Conservation (phyloP, 129 eudicot genomes). For the Tanacetum coccineum region DNA sequence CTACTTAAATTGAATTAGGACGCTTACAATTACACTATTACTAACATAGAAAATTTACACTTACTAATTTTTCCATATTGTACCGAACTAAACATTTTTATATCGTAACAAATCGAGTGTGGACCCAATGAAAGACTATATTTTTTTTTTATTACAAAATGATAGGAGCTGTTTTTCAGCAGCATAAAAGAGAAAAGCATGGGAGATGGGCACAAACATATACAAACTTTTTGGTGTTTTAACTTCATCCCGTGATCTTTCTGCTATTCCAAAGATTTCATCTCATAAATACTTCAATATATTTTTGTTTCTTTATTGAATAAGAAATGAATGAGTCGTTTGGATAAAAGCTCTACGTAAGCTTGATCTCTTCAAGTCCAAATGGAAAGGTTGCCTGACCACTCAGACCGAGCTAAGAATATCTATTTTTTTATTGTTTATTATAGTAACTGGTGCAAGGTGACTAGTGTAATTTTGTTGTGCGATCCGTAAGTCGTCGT, state of each 20-base stretch:
- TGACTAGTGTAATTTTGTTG: too few species aligned
- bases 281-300: neutral
- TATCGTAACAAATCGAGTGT: too few species aligned
- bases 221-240: conserved; percentile 25
- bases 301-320: neutral
- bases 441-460: too few species aligned
- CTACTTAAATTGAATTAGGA: too few species aligned
- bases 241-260: conserved; percentile 24
- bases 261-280: conserved; percentile 16
- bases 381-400: neutral
- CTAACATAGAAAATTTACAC: too few species aligned
- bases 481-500: too few species aligned
- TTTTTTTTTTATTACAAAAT: conserved; percentile 15
- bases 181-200: conserved; percentile 28
- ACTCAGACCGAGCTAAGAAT: too few species aligned
- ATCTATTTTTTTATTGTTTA: too few species aligned
- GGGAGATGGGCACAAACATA: conserved; percentile 34
- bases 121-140: too few species aligned
- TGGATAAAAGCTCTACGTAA: conserved; percentile 5
- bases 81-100: too few species aligned
- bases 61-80: too few species aligned
- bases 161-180: conserved; percentile 28
- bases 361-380: neutral
- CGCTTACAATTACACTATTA: too few species aligned
- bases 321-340: conserved; percentile 16